phyloP scores from a whole-genome alignment of 176 grass and related monocot species.

The Bonia amplexicaulis region DNA sequence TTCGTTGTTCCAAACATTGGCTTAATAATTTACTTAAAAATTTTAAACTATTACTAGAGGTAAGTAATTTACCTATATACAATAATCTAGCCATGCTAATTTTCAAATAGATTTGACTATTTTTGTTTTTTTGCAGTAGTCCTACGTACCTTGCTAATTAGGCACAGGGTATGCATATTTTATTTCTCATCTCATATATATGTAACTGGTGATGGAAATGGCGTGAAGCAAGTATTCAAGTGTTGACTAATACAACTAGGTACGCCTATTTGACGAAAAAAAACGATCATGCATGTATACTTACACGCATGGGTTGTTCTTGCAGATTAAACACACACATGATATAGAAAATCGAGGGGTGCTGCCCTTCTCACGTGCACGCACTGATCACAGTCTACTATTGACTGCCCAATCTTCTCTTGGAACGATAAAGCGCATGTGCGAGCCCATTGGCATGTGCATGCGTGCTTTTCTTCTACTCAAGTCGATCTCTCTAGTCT shows the following conservation, averaged over 20 bases:
- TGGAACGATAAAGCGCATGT: constrained; percentile 50
- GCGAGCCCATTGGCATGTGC: constrained; percentile 41
- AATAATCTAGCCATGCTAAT: neutral
- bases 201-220: neutral
- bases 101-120: neutral
- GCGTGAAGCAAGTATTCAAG: no score
- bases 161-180: neutral
- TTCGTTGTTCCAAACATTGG: no score
- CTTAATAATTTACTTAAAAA: no score
- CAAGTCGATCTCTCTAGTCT: constrained; percentile 3
- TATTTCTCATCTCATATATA: neutral
- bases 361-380: constrained; percentile 31
- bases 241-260: neutral
- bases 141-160: neutral
- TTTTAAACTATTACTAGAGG: no score
- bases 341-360: constrained; percentile 3
- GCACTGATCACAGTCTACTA: constrained; percentile 25
- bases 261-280: neutral
- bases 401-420: constrained; percentile 41
- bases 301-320: neutral
- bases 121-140: neutral
- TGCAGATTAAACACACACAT: neutral
- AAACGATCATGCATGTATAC: neutral
- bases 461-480: constrained; percentile 43
- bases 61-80: no score